phyloP scores from a whole-genome alignment of 768 basidiomycete genomes.

The Rubroboletus pulcherrimus region DNA sequence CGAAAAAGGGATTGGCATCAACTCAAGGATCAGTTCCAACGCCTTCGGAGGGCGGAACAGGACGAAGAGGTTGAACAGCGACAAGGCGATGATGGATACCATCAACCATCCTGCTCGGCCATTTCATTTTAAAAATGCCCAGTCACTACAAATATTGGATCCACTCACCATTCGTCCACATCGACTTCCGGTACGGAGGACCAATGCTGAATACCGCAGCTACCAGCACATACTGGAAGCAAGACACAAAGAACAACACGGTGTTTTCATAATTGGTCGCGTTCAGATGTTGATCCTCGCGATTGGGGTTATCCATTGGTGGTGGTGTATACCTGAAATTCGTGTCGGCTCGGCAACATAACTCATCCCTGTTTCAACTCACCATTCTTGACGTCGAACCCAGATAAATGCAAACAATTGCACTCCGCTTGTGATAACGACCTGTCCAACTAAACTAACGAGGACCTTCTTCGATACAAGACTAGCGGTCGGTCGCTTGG shows the following conservation, averaged over 20 bases:
- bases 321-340: slow-evolving; percentile 73
- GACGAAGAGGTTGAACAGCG: slow-evolving; percentile 72
- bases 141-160: background rate
- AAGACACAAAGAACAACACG: slow-evolving; percentile 86
- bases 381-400: slow-evolving; percentile 86
- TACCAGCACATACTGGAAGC: slow-evolving; percentile 97
- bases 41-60: slow-evolving; percentile 65
- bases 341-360: background rate
- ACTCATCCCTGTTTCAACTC: slow-evolving; percentile 1
- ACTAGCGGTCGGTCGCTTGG: slow-evolving; percentile 91
- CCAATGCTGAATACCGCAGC: slow-evolving; percentile 98
- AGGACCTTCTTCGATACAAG: slow-evolving; percentile 95
- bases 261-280: slow-evolving; percentile 92
- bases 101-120: slow-evolving; percentile 68
- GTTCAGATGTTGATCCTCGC: slow-evolving; percentile 66
- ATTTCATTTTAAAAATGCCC: background rate
- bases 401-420: slow-evolving; percentile 90
- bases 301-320: slow-evolving; percentile 40
- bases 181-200: slow-evolving; percentile 90
- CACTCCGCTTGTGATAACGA: slow-evolving; percentile 74
- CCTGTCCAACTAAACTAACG: slow-evolving; percentile 89
- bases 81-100: slow-evolving; percentile 64
- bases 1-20: slow-evolving; percentile 68
- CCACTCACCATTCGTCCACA: slow-evolving; percentile 87
- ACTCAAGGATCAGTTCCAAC: slow-evolving; percentile 60